Percentiles rank a stretch among this genome's conserved stretches.
These are phyloP conservation scores for Botrytis elliptica DNA, from an alignment of 2,329 filamentous ascomycete species.

Conservation along the genomic window DNA sequence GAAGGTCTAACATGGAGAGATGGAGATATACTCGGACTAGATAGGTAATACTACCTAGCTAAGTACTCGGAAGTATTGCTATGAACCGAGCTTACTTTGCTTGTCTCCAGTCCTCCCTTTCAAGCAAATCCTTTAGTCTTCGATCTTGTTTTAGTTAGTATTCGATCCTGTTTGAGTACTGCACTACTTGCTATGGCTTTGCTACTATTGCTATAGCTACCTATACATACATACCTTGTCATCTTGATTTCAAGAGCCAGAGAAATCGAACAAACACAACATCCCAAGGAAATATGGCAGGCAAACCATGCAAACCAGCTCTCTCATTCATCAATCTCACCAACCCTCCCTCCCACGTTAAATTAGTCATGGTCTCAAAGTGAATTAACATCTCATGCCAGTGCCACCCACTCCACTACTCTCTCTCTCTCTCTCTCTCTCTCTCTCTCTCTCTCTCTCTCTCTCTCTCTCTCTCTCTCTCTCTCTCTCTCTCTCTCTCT, in stretches of 20 bases:
- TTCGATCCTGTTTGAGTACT: neutral
- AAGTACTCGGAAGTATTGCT: neutral
- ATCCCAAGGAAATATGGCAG: neutral
- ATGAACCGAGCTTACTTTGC: neutral
- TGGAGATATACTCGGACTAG: neutral
- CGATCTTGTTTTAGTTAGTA: neutral
- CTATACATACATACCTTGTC: neutral
- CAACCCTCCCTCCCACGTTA: neutral
- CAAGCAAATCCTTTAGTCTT: no score
- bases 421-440: no score
- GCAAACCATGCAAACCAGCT: neutral
- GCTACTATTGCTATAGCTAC: neutral
- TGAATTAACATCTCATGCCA: neutral
- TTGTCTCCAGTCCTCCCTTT: neutral
- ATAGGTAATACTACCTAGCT: neutral
- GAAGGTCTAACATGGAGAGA: neutral
- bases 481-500: no score
- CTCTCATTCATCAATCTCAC: neutral
- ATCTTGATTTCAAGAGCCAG: neutral
- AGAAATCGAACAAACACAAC: neutral
- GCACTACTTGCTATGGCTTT: no score
- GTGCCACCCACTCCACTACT: neutral
- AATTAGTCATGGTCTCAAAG: neutral
- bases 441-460: no score
- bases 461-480: no score